Base-by-base conservation (phyloP, 192 early-diverging fungal species). In the Dissophora ornata region DNA sequence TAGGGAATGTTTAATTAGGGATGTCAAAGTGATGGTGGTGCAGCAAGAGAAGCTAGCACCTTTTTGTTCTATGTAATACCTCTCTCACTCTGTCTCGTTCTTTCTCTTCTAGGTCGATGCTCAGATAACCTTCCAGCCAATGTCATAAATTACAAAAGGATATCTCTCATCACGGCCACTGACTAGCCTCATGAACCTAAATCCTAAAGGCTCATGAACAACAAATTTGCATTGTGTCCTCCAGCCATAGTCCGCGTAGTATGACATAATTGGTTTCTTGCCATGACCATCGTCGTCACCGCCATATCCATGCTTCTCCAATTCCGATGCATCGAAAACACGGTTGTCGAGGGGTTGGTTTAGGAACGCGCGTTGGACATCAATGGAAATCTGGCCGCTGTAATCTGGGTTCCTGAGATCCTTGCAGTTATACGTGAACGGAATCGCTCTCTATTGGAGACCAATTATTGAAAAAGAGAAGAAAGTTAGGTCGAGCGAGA, bases 61-160 rank as follows among this genome's bases (percentile, higher is more conserved):
- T n/a, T n/a, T n/a, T n/a, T n/a, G n/a, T n/a, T n/a, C n/a, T n/a
- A n/a, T n/a, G n/a, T n/a, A n/a, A n/a, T n/a, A 38, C 44, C 45
- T 47, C 57, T 47, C 57, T 47, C 16, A 21, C 26, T 19, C 26
- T 32, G 16, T 55, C 38, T 42, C 21, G 40, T 36, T n/a, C 11
- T 63, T 24, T 52, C 10, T 41, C 36, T 57, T 16, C n/a, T n/a
- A n/a, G n/a, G n/a, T n/a, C n/a, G n/a, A n/a, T n/a, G n/a, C n/a
- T 26, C 67, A 77, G 45, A 77, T 33, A 15, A 77, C 65, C 26
- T 77, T 77, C 73, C 73, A 77, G 21, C 73, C 73, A 54, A 77
- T 51, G 47, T 77, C 73, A 51, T 77, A 77, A 26, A 77, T 54
- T 1, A 77, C 64, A 51, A 67, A 77, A 5, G 73, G 73, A 46